These are phyloP conservation scores for Tylopilus subfusipes DNA, from an alignment of 768 basidiomycete genomes.

Conservation along the genomic window DNA sequence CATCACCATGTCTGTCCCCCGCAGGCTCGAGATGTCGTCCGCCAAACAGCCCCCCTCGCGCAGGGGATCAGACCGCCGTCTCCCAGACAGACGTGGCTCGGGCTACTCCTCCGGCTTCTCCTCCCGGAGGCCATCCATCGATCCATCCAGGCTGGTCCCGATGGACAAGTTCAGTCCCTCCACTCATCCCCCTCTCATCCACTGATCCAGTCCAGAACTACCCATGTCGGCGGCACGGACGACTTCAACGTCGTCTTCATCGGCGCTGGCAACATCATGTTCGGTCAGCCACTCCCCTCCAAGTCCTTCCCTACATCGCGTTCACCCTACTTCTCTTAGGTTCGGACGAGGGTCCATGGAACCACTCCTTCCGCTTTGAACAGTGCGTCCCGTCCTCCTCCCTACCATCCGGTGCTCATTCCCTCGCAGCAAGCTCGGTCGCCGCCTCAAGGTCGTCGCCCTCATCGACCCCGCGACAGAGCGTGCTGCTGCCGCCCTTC, in stretches of 20 bases:
- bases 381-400: constrained; percentile 48
- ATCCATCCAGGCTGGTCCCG: constrained; percentile 69
- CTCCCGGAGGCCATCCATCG: constrained; percentile 71
- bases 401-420: constrained; percentile 6
- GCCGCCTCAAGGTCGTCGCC: constrained; percentile 92
- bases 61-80: constrained; percentile 43
- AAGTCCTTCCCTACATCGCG: background rate
- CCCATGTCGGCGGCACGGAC: constrained; percentile 55
- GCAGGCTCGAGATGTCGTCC: constrained; percentile 34
- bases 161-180: constrained; percentile 66
- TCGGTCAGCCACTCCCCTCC: constrained; percentile 50
- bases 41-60: constrained; percentile 35
- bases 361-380: constrained; percentile 88
- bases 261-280: constrained; percentile 98
- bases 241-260: constrained; percentile 94
- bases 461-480: constrained; percentile 88
- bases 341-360: constrained; percentile 88
- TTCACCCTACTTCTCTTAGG: constrained; percentile 42
- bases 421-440: constrained; percentile 77
- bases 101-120: constrained; percentile 41
- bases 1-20: constrained; percentile 22
- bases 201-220: constrained; percentile 36
- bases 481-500: constrained; percentile 74
- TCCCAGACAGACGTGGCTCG: constrained; percentile 48
- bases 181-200: background rate